Evolutionary conservation across 176 grass and related monocot species (phyloP).

Genomic region (Metroxylon sagu): DNA sequence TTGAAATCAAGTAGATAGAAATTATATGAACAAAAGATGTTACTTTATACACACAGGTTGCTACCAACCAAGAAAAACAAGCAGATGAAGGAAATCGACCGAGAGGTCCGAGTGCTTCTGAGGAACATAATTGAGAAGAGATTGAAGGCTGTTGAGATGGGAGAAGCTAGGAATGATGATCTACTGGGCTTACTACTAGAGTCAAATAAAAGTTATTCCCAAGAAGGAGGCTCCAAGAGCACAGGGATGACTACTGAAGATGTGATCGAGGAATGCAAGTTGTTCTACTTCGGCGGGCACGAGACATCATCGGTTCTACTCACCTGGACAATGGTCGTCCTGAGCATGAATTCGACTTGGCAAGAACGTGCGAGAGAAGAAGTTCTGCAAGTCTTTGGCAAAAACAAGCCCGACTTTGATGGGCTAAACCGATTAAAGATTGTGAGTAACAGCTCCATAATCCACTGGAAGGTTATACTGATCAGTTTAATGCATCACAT

Average conservation of each 20-base stretch:
- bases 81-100: conserved; percentile 33
- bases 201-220: conserved; percentile 41
- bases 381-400: conserved; percentile 58
- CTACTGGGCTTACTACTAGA: conserved; percentile 64
- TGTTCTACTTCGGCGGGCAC: conserved; percentile 83
- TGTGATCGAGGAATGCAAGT: conserved; percentile 72
- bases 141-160: conserved; percentile 28
- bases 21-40: no score
- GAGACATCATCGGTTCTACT: conserved; percentile 78
- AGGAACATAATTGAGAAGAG: conserved; percentile 51
- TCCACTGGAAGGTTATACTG: not conserved
- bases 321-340: conserved; percentile 58
- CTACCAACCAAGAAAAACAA: conserved; percentile 58
- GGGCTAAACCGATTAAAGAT: conserved; percentile 49
- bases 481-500: not conserved
- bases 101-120: conserved; percentile 34
- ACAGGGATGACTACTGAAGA: conserved; percentile 50
- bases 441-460: conserved; percentile 34
- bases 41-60: no score
- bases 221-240: conserved; percentile 19
- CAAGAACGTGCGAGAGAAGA: conserved; percentile 64
- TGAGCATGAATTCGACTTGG: conserved; percentile 82
- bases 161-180: conserved; percentile 33
- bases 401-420: conserved; percentile 39
- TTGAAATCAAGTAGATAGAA: no score